Percentiles rank a stretch among this genome's conserved stretches.
These are phyloP conservation scores for Hymenoscyphus infarciens DNA, from an alignment of 2,329 filamentous ascomycete species.

Conservation along the genomic window DNA sequence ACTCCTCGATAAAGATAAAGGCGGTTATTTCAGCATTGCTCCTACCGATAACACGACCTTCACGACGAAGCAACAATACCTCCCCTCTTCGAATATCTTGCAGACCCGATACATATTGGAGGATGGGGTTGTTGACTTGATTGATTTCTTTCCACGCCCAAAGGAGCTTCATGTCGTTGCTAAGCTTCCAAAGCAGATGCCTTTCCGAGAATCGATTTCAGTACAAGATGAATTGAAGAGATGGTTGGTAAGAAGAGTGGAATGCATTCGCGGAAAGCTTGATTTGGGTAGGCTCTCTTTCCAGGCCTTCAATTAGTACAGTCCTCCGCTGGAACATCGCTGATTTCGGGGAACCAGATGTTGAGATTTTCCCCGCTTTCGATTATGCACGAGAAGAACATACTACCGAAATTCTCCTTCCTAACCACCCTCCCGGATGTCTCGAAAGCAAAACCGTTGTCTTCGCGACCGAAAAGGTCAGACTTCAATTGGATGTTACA, in stretches of 20 bases:
- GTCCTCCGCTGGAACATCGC: not conserved
- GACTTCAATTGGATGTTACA: slow-evolving; percentile 65
- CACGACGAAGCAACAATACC: slow-evolving; percentile 74
- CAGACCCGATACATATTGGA: slow-evolving; percentile 77
- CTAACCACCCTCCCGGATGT: slow-evolving; percentile 39
- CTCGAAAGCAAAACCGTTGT: slow-evolving; percentile 56
- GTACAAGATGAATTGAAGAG: slow-evolving; percentile 63
- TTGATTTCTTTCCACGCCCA: slow-evolving; percentile 74
- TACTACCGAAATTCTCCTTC: slow-evolving; percentile 52
- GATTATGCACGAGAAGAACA: slow-evolving; percentile 65
- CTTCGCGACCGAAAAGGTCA: slow-evolving; percentile 56
- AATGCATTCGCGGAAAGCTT: slow-evolving; percentile 66
- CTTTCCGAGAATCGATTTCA: slow-evolving; percentile 50
- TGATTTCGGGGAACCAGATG: slow-evolving; percentile 39
- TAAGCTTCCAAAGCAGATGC: slow-evolving; percentile 46
- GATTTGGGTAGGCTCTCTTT: slow-evolving; percentile 48
- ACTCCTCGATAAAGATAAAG: slow-evolving; percentile 69
- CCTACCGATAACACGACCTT: slow-evolving; percentile 48
- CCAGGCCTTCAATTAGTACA: no score
- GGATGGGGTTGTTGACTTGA: slow-evolving; percentile 67
- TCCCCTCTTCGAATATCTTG: slow-evolving; percentile 70
- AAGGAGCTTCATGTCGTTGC: slow-evolving; percentile 53
- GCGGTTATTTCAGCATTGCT: slow-evolving; percentile 69
- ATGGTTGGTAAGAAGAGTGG: slow-evolving; percentile 67
- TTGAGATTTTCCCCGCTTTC: slow-evolving; percentile 71